Conservation (phyloP, 169 alveolate species). For the Toxoplasma gondii region DNA sequence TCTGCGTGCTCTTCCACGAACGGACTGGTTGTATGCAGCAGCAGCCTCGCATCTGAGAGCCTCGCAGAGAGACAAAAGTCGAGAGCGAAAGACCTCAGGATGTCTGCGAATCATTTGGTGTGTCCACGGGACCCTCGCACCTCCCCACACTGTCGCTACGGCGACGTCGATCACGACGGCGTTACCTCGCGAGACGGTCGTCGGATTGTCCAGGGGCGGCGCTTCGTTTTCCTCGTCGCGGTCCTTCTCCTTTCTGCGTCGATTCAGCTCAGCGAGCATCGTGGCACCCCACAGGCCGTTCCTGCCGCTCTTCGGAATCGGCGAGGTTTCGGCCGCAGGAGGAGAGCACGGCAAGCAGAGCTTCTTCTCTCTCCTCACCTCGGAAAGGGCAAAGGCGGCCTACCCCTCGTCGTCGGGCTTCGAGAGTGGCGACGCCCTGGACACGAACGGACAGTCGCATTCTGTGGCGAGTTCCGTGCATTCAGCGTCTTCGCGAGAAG, state of each 20-base stretch:
- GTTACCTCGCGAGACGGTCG: slow-evolving; percentile 24
- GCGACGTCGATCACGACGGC: slow-evolving; percentile 52
- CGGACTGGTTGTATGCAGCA: not conserved
- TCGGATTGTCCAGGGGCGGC: not conserved
- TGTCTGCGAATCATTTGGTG: slow-evolving; percentile 57
- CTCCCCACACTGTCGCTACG: slow-evolving; percentile 52
- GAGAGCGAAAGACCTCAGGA: not conserved
- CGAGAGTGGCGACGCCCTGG: not conserved
- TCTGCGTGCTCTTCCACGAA: not conserved
- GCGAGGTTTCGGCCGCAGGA: not conserved
- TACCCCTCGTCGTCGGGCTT: not conserved
- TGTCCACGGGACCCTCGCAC: slow-evolving; percentile 47
- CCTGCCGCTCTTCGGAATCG: not conserved
- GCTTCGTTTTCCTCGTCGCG: not conserved
- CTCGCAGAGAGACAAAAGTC: not conserved
- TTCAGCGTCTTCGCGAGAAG: not conserved
- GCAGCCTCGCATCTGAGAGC: not conserved
- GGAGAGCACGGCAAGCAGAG: not conserved
- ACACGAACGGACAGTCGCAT: not conserved
- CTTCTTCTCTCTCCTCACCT: not conserved
- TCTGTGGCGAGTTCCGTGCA: not conserved
- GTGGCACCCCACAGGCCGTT: not conserved
- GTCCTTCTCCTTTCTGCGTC: not conserved
- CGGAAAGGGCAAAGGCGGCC: not conserved
- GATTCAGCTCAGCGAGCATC: not conserved